Base-by-base conservation (phyloP, 768 basidiomycete genomes). In the Favolaschia claudopus region DNA sequence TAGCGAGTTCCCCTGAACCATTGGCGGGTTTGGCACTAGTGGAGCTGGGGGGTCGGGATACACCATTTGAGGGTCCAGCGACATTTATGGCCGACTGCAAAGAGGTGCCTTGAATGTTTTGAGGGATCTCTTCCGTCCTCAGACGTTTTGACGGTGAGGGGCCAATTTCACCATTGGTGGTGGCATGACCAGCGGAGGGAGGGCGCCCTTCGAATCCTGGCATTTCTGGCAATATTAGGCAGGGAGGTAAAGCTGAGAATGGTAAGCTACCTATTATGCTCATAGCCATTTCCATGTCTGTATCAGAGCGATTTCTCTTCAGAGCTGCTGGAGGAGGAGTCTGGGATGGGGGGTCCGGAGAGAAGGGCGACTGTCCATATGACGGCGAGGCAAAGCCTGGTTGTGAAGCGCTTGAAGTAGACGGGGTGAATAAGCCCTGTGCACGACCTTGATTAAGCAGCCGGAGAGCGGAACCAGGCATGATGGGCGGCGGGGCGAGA, bases 391-490 rank as follows among this genome's bases (percentile, higher is more conserved):
- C 75, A 58, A 84, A 83, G 36, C 80, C 81, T 55, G 82, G 72
- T 63, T 81, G 73, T 38, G 79, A 69, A 46, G 76, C 73, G 61
- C 81, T 80, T 50, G 92, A 89, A 10, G 93, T 92, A 20, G 91
- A 92, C 4, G 92, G 92, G 24, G 92, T 93, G 70, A 93, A 93
- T 27, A 93, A 81, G 58, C 91, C 91, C 77, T 93, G 92, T 0
- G 91, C 91, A 58, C 91, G 86, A 58, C 91, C 91, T 81, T 93
- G 92, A 69, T 92, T 89, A 40, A 93, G 81, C 39, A 93, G 81
- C 51, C 91, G 88, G 46, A 93, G 85, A 25, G 92, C 92, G 39
- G 92, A 93, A 44, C 92, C 92, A 31, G 92, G 92, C 87, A 92
- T 88, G 70, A 93, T 93, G 37, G 92, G 89, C 28, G 91, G 83